Conservation (phyloP, 805 yeast genomes). For the Kluyveromyces lactis region DNA sequence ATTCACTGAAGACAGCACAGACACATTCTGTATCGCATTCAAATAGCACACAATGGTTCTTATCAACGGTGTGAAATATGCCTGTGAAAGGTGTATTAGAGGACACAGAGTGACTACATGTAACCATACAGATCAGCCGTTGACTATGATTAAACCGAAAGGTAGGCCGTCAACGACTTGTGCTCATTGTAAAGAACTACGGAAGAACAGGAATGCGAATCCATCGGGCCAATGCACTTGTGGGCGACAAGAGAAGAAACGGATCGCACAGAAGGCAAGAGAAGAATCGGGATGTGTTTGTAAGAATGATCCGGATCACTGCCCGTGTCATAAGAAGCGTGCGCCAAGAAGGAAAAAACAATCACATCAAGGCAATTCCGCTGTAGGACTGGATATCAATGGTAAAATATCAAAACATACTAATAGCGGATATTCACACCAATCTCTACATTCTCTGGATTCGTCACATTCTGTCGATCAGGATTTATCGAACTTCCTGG, state of each 20-base stretch:
- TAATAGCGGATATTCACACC: constrained; percentile 21
- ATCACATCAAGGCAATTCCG: background rate
- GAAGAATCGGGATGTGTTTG: constrained; percentile 25
- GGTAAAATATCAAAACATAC: constrained; percentile 25
- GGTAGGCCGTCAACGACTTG: constrained; percentile 96
- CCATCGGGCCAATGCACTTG: constrained; percentile 57
- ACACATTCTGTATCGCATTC: too few species aligned
- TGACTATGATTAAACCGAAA: constrained; percentile 90
- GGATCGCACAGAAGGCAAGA: constrained; percentile 25
- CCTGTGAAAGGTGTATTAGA: constrained; percentile 91
- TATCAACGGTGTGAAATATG: constrained; percentile 88
- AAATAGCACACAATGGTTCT: constrained; percentile 53
- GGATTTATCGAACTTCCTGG: constrained; percentile 15
- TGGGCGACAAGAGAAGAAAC: constrained; percentile 43
- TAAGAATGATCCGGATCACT: constrained; percentile 5
- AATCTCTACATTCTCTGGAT: constrained; percentile 26
- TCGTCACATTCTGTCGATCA: constrained; percentile 28
- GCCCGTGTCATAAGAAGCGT: constrained; percentile 8
- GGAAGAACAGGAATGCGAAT: constrained; percentile 61
- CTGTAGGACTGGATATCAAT: background rate
- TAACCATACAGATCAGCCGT: constrained; percentile 82
- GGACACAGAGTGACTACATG: constrained; percentile 96
- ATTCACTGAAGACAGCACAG: too few species aligned
- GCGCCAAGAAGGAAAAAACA: constrained; percentile 3
- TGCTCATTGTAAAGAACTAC: constrained; percentile 68